Evolutionary conservation across 331 rosid genomes (phyloP).

Genomic region (Acacia concinna): DNA sequence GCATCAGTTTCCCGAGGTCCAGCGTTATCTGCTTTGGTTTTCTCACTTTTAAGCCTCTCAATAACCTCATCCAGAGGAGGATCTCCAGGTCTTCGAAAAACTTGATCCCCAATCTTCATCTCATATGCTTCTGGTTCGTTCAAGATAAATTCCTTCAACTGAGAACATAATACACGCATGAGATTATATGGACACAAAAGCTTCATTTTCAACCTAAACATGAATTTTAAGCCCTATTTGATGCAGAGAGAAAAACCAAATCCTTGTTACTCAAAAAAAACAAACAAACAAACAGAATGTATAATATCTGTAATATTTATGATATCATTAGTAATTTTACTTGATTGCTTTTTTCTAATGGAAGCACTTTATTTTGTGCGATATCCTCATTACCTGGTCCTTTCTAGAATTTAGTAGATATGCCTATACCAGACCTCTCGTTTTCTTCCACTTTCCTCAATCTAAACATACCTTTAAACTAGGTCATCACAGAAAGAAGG

Average conservation of each 20-base stretch:
- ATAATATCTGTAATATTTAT: not conserved
- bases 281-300: not conserved
- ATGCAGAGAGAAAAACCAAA: not conserved
- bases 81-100: conserved; percentile 81
- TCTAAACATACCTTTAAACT: not conserved
- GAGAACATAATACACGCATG: conserved; percentile 22
- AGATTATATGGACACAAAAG: conserved; percentile 8
- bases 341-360: not conserved
- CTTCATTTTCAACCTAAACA: not conserved
- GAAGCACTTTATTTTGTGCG: not conserved
- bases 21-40: conserved; percentile 37
- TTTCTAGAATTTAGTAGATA: not conserved
- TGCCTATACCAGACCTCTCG: not conserved
- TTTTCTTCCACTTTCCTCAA: not conserved
- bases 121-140: conserved; percentile 83
- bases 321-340: not conserved
- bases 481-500: not conserved
- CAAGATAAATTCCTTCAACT: conserved; percentile 84
- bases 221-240: not conserved
- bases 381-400: not conserved
- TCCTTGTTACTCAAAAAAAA: not conserved
- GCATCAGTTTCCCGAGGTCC: conserved; percentile 33
- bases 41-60: conserved; percentile 48
- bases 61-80: conserved; percentile 74
- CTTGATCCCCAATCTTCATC: conserved; percentile 76